phyloP scores from a whole-genome alignment of 768 basidiomycete genomes.

The Boletus tylopilopsis region DNA sequence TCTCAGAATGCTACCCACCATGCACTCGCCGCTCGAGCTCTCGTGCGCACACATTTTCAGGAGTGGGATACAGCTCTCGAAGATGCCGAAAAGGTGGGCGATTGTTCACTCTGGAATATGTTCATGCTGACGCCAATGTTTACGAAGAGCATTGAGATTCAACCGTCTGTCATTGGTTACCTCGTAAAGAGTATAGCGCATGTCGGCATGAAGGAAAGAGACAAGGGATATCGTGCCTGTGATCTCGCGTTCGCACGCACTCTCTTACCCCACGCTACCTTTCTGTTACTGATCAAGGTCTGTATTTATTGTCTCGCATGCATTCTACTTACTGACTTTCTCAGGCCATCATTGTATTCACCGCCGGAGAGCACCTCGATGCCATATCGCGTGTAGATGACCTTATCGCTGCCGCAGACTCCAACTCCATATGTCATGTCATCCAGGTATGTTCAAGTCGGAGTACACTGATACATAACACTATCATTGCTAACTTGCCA shows the following conservation, averaged over 20 bases:
- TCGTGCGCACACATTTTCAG: neutral
- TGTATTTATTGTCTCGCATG: neutral
- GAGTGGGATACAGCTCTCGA: neutral
- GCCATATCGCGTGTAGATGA: too few relatives aligned
- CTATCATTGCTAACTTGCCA: too few relatives aligned
- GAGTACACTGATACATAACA: too few relatives aligned
- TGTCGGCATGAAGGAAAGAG: neutral
- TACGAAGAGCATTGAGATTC: neutral
- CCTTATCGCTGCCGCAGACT: neutral
- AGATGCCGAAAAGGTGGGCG: neutral
- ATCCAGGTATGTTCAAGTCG: too few relatives aligned
- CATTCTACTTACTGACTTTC: too few relatives aligned
- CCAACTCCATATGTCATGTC: neutral
- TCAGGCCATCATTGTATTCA: constrained; percentile 3
- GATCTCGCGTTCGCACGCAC: neutral
- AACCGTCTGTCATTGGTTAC: neutral
- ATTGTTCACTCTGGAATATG: neutral
- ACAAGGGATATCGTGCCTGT: neutral
- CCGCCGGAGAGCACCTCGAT: neutral
- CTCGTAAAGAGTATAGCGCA: neutral
- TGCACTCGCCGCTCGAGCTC: neutral
- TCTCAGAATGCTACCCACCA: neutral
- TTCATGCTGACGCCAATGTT: neutral
- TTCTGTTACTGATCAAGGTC: constrained; percentile 1
- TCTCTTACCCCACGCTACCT: neutral